These are phyloP conservation scores for Penicillium waksmanii DNA, from an alignment of 495 filamentous ascomycete genomes.

Conservation along the genomic window DNA sequence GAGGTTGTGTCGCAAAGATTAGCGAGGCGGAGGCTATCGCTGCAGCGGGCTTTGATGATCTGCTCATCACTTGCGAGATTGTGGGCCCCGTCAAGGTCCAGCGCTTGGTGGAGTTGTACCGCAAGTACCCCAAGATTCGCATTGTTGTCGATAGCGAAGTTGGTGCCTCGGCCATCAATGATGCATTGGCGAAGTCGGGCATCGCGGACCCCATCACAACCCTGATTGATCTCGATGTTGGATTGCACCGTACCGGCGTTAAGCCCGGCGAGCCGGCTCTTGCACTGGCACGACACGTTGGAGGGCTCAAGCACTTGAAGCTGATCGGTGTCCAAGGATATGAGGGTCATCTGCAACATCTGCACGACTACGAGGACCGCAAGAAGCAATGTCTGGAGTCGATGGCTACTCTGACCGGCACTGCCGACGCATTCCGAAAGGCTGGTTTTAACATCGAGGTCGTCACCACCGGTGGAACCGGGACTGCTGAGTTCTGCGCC, in stretches of 20 bases:
- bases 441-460: constrained; percentile 39
- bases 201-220: constrained; percentile 32
- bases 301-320: constrained; percentile 26
- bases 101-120: constrained; percentile 37
- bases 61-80: constrained; percentile 44
- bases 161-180: constrained; percentile 39
- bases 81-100: constrained; percentile 37
- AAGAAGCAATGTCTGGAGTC: constrained; percentile 35
- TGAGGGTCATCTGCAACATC: constrained; percentile 42
- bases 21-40: constrained; percentile 35
- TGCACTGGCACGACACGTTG: constrained; percentile 33
- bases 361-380: constrained; percentile 37
- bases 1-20: constrained; percentile 45
- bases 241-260: constrained; percentile 41
- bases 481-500: constrained; percentile 44
- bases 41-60: constrained; percentile 38
- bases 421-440: constrained; percentile 31
- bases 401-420: constrained; percentile 34
- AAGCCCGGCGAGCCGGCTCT: constrained; percentile 29
- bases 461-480: constrained; percentile 41
- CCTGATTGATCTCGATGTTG: constrained; percentile 43
- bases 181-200: constrained; percentile 28
- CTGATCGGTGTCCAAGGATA: constrained; percentile 44
- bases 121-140: constrained; percentile 29
- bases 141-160: constrained; percentile 41